Conservation (phyloP, 2,329 filamentous ascomycete genomes). For the Trichoderma sp. region DNA sequence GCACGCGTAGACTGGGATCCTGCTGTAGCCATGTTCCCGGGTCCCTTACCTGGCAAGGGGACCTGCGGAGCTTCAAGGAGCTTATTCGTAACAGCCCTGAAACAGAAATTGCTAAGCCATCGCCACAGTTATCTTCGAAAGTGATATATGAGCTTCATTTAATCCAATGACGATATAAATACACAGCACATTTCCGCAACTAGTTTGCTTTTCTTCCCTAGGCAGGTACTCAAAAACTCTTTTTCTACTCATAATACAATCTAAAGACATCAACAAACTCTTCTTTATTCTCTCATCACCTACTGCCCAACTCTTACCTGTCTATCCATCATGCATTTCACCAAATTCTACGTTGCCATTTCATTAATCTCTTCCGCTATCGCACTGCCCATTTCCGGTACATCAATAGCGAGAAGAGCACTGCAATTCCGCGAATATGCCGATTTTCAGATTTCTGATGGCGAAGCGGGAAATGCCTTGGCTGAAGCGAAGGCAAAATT, state of each 20-base stretch:
- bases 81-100: background rate
- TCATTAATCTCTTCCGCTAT: background rate
- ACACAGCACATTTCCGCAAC: background rate
- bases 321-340: constrained; percentile 10
- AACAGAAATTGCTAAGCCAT: background rate
- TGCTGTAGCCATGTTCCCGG: background rate
- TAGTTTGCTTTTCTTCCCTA: background rate
- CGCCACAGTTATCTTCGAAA: background rate
- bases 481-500: constrained; percentile 3
- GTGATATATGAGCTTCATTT: background rate
- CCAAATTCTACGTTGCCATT: background rate
- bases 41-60: background rate
- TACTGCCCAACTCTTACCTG: background rate
- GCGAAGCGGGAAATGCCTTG: constrained; percentile 9
- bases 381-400: background rate
- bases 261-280: too few species aligned
- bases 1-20: background rate
- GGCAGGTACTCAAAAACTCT: background rate
- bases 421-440: constrained; percentile 14
- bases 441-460: constrained; percentile 10
- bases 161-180: background rate
- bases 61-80: background rate
- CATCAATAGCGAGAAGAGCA: background rate
- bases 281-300: background rate
- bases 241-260: background rate